Conservation (phyloP, 202 grass and related monocot genomes). For the Saccharum hybrid region DNA sequence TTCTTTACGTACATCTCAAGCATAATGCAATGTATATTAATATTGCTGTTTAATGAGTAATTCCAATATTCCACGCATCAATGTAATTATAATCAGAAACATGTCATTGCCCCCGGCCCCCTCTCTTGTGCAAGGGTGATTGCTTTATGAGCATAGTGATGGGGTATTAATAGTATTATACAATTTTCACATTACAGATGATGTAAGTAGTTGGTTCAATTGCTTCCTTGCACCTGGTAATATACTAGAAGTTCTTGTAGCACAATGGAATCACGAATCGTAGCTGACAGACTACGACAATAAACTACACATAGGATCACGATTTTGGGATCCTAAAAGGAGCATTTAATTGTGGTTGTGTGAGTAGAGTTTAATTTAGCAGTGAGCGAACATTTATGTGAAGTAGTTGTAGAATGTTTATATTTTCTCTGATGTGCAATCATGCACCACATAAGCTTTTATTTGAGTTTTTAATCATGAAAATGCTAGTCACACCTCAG, state of each 20-base stretch:
- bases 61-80: neutral
- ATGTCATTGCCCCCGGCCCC: neutral
- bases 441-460: constrained; percentile 4
- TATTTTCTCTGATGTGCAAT: neutral
- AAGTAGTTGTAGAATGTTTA: neutral
- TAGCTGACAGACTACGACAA: neutral
- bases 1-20: neutral
- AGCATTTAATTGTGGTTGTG: constrained; percentile 2
- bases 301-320: constrained; percentile 6
- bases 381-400: constrained; percentile 5
- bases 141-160: neutral
- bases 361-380: neutral
- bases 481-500: neutral
- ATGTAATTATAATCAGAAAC: neutral
- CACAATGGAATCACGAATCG: neutral
- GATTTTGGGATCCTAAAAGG: neutral
- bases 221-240: neutral
- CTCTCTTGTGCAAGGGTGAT: constrained; percentile 9
- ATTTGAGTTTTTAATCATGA: neutral
- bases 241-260: neutral
- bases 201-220: neutral
- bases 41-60: neutral
- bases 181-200: neutral
- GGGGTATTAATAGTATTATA: neutral
- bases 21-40: neutral